Conservation (phyloP, 2,329 filamentous ascomycete species). For the Aspergillus alliaceus region DNA sequence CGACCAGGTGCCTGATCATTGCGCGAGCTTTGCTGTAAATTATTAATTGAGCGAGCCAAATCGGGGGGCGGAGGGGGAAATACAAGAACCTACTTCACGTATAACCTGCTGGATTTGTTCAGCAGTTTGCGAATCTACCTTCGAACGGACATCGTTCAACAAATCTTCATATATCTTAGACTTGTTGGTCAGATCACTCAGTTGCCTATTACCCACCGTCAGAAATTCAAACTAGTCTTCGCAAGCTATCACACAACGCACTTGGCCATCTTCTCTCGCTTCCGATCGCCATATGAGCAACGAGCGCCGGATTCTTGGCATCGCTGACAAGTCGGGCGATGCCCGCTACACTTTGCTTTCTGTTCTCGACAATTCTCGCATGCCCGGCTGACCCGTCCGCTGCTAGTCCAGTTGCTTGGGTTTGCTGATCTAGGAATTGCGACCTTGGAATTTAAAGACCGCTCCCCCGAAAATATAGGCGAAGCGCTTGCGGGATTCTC, state of each 20-base stretch:
- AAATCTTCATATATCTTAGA: slow-evolving; percentile 37
- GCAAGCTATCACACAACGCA: slow-evolving; percentile 23
- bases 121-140: slow-evolving; percentile 32
- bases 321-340: slow-evolving; percentile 43
- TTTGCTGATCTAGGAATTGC: slow-evolving; percentile 29
- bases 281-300: slow-evolving; percentile 47
- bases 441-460: slow-evolving; percentile 28
- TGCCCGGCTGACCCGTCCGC: slow-evolving; percentile 38
- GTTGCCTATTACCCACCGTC: slow-evolving; percentile 30
- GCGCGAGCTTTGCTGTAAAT: slow-evolving; percentile 13
- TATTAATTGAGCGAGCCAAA: neutral
- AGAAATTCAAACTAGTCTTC: slow-evolving; percentile 6
- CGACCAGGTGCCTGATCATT: slow-evolving; percentile 9
- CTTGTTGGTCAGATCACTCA: slow-evolving; percentile 39
- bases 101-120: slow-evolving; percentile 36
- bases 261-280: slow-evolving; percentile 45
- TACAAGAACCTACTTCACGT: slow-evolving; percentile 32
- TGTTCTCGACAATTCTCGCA: slow-evolving; percentile 48
- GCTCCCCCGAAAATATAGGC: slow-evolving; percentile 12
- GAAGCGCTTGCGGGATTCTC: slow-evolving; percentile 14
- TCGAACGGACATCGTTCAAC: slow-evolving; percentile 34
- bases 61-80: neutral
- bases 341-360: slow-evolving; percentile 49
- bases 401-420: slow-evolving; percentile 23
- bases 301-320: slow-evolving; percentile 42